Base-by-base conservation (phyloP, 2,329 filamentous ascomycete genomes). In the Hirsutella rhossiliensis region DNA sequence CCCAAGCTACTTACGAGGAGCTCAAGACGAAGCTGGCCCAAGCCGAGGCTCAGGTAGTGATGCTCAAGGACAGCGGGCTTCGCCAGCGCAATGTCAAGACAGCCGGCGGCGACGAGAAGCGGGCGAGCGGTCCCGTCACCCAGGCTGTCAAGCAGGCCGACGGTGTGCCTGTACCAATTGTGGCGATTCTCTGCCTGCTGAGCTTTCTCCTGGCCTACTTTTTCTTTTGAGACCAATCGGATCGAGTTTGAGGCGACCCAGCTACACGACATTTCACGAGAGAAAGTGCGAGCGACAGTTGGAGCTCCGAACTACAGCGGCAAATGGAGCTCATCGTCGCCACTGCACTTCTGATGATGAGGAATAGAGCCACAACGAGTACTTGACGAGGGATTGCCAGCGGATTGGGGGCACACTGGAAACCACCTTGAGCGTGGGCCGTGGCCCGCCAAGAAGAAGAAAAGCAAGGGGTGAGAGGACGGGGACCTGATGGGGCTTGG, bases 121-220 rank as follows among this genome's bases (percentile, higher is more conserved):
- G 64, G 59, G 54, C 61, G 41, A 67, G 62, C 39, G 68, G 62
- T 50, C 70, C 65, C 63, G 67, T 68, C 48, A 72, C 72, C 51
- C 77, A 76, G 56, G 72, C 71, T 54, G 69, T 68, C 48, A 72
- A 68, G 59, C 73, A 66, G 7, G 57, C 61, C 52, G 80, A 88
- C 54, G 90, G 92, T 19, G 90, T 98, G 4, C 82, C 92, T 1
- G 78, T 98, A 41, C 83, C 90, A 62, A 77, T 90, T 49, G 86
- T 86, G 38, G 90, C 92, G 19, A 71, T 79, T 19, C 69, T 98
- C 38, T 96, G 89, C 61, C 71, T 98, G 56, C 56, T 94, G 50
- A 89, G 87, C 71, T 98, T 98, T 69, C 66, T 98, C 59, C 76
- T 97, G 54, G 92, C 88, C 44, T 98, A 96, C 67, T 78, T 97